Evolutionary conservation across 2,329 filamentous ascomycete species (phyloP).

Genomic region (Claviceps capensis): DNA sequence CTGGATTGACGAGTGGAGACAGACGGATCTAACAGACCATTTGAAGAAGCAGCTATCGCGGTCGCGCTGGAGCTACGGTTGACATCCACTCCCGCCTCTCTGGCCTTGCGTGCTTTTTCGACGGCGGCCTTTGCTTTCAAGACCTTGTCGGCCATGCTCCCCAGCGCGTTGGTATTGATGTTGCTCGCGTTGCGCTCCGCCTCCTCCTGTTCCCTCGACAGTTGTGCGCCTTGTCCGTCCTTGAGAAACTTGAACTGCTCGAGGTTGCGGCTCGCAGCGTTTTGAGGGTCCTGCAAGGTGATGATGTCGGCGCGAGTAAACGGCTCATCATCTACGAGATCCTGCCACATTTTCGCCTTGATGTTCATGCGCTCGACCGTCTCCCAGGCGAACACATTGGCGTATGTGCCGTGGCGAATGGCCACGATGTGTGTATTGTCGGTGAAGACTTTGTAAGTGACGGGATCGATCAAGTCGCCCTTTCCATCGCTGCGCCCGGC

Average conservation of each 20-base stretch:
- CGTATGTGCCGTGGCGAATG: constrained; percentile 62
- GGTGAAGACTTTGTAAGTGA: constrained; percentile 94
- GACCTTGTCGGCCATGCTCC: constrained; percentile 68
- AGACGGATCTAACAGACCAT: constrained; percentile 7
- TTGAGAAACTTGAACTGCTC: constrained; percentile 81
- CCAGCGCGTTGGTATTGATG: constrained; percentile 70
- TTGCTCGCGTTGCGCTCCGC: constrained; percentile 50
- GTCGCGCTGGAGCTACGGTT: constrained; percentile 37
- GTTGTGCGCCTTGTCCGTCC: constrained; percentile 58
- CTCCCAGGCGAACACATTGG: constrained; percentile 94
- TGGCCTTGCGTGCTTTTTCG: constrained; percentile 71
- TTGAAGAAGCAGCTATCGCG: constrained; percentile 22
- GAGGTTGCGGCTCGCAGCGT: constrained; percentile 67
- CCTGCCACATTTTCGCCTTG: constrained; percentile 91
- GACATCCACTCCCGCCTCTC: constrained; percentile 45
- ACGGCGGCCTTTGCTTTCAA: constrained; percentile 85
- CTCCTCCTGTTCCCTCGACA: constrained; percentile 56
- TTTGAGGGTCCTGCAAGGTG: constrained; percentile 90
- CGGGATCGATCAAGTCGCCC: constrained; percentile 84
- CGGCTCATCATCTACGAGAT: constrained; percentile 74
- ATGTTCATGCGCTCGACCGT: constrained; percentile 92
- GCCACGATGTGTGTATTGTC: constrained; percentile 97
- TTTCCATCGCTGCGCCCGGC: constrained; percentile 36
- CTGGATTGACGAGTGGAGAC: constrained; percentile 2
- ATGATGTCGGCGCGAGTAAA: constrained; percentile 89